Conservation (phyloP, 345 rosid species). For the Eucalyptus curtisii region DNA sequence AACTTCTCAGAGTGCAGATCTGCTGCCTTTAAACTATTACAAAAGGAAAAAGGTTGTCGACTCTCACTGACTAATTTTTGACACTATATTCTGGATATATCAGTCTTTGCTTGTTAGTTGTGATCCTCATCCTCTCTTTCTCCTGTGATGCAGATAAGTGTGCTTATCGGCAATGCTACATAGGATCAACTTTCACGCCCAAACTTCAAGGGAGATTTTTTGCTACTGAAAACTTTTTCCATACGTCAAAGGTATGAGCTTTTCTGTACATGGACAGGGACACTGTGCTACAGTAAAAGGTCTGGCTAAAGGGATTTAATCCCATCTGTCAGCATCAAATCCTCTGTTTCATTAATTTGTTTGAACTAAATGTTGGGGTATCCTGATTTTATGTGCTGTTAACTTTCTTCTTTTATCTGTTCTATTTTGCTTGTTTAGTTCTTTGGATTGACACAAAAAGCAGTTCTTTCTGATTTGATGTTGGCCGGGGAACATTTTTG, state of each 20-base stretch:
- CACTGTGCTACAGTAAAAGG: not conserved
- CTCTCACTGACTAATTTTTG: not conserved
- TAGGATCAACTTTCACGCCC: constrained; percentile 80
- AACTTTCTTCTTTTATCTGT: not conserved
- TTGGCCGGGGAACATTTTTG: constrained; percentile 59
- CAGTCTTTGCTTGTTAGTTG: not conserved
- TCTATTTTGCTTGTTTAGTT: constrained; percentile 32
- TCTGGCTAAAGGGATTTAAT: not conserved
- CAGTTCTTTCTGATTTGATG: constrained; percentile 53
- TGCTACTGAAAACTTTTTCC: constrained; percentile 80
- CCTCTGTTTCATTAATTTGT: not conserved
- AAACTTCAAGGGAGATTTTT: constrained; percentile 69
- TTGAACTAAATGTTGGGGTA: not conserved
- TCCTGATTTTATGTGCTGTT: not conserved
- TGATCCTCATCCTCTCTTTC: not conserved
- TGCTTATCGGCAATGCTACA: constrained; percentile 34
- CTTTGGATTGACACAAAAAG: constrained; percentile 46
- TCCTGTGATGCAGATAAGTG: constrained; percentile 51
- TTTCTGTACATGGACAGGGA: not conserved
- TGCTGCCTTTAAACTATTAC: constrained; percentile 47
- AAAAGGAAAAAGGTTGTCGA: constrained; percentile 60
- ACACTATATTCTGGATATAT: not conserved
- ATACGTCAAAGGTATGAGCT: constrained; percentile 63
- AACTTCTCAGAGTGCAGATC: constrained; percentile 90
- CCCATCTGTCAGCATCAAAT: not conserved